Base-by-base conservation (phyloP, 768 basidiomycete genomes). In the Russula sp. region DNA sequence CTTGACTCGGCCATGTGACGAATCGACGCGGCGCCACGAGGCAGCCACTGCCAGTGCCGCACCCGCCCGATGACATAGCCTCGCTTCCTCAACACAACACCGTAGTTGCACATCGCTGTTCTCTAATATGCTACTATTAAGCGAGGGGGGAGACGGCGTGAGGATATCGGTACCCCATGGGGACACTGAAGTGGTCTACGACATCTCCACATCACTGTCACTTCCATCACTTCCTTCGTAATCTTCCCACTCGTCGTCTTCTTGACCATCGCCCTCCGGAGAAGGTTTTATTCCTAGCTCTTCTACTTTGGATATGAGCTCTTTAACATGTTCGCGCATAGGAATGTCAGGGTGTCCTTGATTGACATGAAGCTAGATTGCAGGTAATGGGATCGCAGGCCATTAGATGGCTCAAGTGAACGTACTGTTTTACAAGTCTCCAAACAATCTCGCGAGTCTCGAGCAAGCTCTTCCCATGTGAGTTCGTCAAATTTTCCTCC, bases 361-460 rank as follows among this genome's bases (percentile, higher is more conserved):
- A 47, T 80, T 84, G 50, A 76, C 73, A 66, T 92, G 89, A 40
- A 94, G 74, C 89, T 93, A 68, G n/a, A 53, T 18, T 40, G 52
- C 55, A 31, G 39, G 37, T 45, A 37, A 39, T 52, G 11, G 35
- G 34, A 27, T 20, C 47, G 20, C 9, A 66, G 60, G 45, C 18
- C 60, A 22, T n/a, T 27, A 35, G 35, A 45, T 54, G 18, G 35
- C 0, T 47, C 6, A 6, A 10, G 34, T 34, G 39, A 11, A 76
- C 84, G 64, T 59, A 91, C 91, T 72, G 80, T 83, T 75, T 86
- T 82, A 74, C 91, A 94, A 8, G 89, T 91, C 65, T 92, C 87
- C 61, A 96, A 73, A 71, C 90, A 90, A 71, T 93, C 87, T 65
- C 89, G 77, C 0, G 91, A 77, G 70, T 94, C 91, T 59, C 80